Percentiles rank a stretch among this genome's conserved stretches.
Conservation (phyloP, 352 stramenopile genomes). For the Pythium rishiriense region DNA sequence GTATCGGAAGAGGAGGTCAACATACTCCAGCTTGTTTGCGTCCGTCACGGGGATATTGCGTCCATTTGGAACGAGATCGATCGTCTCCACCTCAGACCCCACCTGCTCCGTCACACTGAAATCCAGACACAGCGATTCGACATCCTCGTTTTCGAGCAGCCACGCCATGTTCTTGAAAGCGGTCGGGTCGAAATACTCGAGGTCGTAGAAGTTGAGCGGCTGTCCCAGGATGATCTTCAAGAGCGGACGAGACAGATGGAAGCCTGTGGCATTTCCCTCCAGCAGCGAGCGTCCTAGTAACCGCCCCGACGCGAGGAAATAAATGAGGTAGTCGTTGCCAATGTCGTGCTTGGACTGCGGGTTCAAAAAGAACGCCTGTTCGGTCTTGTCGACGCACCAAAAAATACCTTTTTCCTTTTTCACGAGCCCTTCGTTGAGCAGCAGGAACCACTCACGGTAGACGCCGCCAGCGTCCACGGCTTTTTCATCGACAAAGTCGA, state of each 20-base stretch:
- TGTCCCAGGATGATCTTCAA: conserved; percentile 93
- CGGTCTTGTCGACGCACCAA: conserved; percentile 24
- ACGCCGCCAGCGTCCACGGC: conserved; percentile 52
- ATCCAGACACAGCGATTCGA: conserved; percentile 35
- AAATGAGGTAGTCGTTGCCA: conserved; percentile 29
- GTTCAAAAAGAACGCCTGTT: conserved; percentile 32
- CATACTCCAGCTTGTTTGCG: conserved; percentile 87
- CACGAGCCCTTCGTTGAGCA: conserved; percentile 34
- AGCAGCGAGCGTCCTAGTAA: conserved; percentile 28
- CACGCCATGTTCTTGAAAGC: conserved; percentile 29
- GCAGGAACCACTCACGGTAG: conserved; percentile 58
- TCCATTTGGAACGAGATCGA: conserved; percentile 83
- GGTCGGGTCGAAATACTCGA: conserved; percentile 53
- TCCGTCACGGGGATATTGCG: conserved; percentile 78
- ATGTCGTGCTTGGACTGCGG: conserved; percentile 24
- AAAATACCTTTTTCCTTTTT: conserved; percentile 29
- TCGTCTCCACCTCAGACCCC: conserved; percentile 11
- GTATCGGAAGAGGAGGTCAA: conserved; percentile 87
- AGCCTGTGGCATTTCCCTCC: conserved; percentile 84
- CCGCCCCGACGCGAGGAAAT: conserved; percentile 25
- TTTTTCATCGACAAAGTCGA: conserved; percentile 50
- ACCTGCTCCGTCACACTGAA: conserved; percentile 50
- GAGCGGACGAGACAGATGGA: conserved; percentile 87
- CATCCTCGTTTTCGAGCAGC: conserved; percentile 16
- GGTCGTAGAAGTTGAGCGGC: conserved; percentile 87